Evolutionary conservation across 495 filamentous ascomycete genomes (phyloP).

Genomic region (Ascodesmis nigricans): DNA sequence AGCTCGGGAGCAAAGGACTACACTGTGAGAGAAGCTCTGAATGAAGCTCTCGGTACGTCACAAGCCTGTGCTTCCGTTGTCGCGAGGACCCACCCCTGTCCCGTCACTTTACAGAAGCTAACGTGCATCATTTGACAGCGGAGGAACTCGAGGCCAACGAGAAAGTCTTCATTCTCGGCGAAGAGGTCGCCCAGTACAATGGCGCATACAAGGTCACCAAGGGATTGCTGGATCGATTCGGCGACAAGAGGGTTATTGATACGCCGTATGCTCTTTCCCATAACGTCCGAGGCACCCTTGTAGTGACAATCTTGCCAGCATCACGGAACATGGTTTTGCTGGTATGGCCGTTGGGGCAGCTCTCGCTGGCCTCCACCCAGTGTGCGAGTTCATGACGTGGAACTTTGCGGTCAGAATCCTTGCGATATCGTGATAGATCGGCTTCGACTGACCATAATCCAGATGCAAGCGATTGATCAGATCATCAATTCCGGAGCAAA

Average conservation of each 20-base stretch:
- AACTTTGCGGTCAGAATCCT: conserved; percentile 52
- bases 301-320: conserved; percentile 23
- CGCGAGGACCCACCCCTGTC: too few relatives aligned
- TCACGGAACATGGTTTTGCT: conserved; percentile 86
- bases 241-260: conserved; percentile 92
- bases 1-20: conserved; percentile 45
- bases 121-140: too few relatives aligned
- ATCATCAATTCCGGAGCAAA: conserved; percentile 98
- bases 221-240: conserved; percentile 88
- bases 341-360: conserved; percentile 88
- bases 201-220: conserved; percentile 99
- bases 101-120: too few relatives aligned
- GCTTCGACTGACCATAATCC: too few relatives aligned
- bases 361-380: conserved; percentile 76
- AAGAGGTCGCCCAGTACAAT: conserved; percentile 98
- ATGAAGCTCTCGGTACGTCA: conserved; percentile 52
- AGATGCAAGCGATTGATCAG: conserved; percentile 97
- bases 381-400: conserved; percentile 94
- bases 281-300: conserved; percentile 1
- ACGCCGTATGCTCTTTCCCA: conserved; percentile 33
- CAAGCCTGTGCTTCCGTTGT: background rate
- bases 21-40: conserved; percentile 88
- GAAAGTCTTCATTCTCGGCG: conserved; percentile 87
- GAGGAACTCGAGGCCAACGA: conserved; percentile 87
- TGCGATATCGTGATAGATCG: background rate